Percentiles rank a stretch among this genome's conserved stretches.
These are phyloP conservation scores for Nicotiana benthamiana DNA, from an alignment of 257 asterid species.

Conservation along the genomic window DNA sequence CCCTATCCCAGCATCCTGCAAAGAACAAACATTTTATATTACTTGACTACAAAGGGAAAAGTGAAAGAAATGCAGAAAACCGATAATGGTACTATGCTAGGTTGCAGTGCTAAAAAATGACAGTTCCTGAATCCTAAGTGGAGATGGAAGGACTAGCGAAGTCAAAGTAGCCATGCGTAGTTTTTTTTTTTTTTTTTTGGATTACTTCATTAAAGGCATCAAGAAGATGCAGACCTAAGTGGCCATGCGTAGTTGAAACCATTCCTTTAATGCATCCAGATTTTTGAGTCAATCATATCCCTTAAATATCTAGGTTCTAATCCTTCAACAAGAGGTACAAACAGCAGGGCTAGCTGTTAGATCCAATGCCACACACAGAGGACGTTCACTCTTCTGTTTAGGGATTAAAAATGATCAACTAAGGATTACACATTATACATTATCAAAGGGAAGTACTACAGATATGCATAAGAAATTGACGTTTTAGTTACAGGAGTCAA, in stretches of 20 bases:
- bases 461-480: not conserved
- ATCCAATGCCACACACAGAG: not conserved
- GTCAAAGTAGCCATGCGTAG: not conserved
- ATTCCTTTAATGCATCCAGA: not conserved
- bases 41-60: not conserved
- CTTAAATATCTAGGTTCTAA: not conserved
- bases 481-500: not conserved
- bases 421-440: not conserved
- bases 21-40: conserved; percentile 22
- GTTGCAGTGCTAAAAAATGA: not conserved
- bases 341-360: not conserved
- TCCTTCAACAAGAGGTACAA: not conserved
- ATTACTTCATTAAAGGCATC: too few species aligned
- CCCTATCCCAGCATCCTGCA: conserved; percentile 99
- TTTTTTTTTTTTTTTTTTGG: too few species aligned
- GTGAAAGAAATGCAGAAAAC: not conserved
- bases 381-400: not conserved
- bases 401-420: not conserved
- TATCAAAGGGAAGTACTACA: not conserved
- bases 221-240: too few species aligned
- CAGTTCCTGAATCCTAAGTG: not conserved
- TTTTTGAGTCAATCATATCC: not conserved
- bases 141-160: not conserved
- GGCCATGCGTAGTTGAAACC: not conserved
- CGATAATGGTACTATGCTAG: not conserved